Base-by-base conservation (phyloP, 179 eudicot genomes). In the Pouteria campechiana region DNA sequence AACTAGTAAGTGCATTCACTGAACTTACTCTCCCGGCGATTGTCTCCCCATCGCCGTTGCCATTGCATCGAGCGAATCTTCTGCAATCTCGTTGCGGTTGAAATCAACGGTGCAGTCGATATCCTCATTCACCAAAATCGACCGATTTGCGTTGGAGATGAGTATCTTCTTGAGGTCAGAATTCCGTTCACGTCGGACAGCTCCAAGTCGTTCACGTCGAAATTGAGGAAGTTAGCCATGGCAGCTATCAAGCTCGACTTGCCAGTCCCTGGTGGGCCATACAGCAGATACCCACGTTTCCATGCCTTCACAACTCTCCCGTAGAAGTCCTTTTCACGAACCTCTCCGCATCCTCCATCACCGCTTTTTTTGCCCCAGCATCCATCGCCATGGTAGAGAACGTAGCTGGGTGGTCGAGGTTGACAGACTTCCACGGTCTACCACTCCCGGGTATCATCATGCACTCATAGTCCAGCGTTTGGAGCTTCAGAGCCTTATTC, bases 401-500 rank as follows among this genome's bases (percentile, higher is more conserved):
- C 1, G 44, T 49, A 0, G 44, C 33, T 7, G 54, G 43, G 13
- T 49, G 54, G 18, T 49, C 44, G 3, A 49, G 44, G 5, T 23
- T 36, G 31, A 55, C 32, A 1, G 32, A 35, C 16, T 34, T 19
- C 52, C 41, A 48, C 0, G 17, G 41, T 8, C 17, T 23, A 2
- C 30, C 0, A 2, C 8, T 9, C 1, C 23, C 10, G 0, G 15
- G 10, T 6, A 19, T 6, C 23, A 24, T 35, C n/a, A n/a, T n/a
- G 1, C 46, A 12, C 1, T 46, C 60, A 0, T 6, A 17, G n/a
- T 37, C 38, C 3, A 46, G 11, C 1, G 61, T 56, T 46, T 35
- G 47, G 2, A 56, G 24, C 11, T 56, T 56, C 12, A 57, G 28
- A 0, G 55, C 48, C 29, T 49, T 57, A 6, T 48, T 49, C 47